Percentiles rank a stretch among this genome's conserved stretches.
Evolutionary conservation across 805 yeast genomes (phyloP).

Genomic region (Cyberlindnera saturnus): DNA sequence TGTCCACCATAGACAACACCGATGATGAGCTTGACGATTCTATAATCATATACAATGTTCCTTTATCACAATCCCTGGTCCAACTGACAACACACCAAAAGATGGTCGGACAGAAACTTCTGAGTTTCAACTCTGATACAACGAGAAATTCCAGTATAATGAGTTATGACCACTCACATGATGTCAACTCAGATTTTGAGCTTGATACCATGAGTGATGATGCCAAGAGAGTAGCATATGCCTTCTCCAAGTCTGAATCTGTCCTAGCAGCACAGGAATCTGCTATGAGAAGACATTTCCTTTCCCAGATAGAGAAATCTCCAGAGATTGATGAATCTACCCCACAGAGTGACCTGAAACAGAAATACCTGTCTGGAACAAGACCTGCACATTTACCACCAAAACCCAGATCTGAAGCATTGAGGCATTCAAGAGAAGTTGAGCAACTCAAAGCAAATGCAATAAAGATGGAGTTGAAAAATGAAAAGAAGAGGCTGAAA

Average conservation of each 20-base stretch:
- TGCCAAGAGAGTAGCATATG: constrained; percentile 14
- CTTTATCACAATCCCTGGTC: constrained; percentile 49
- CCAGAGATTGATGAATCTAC: neutral
- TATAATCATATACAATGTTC: constrained; percentile 55
- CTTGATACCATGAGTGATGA: constrained; percentile 8
- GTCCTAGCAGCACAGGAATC: constrained; percentile 31
- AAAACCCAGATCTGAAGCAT: constrained; percentile 45
- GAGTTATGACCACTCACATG: constrained; percentile 21
- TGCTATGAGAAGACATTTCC: constrained; percentile 1
- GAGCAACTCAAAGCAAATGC: constrained; percentile 38
- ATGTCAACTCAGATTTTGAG: constrained; percentile 12
- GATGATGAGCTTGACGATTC: constrained; percentile 52
- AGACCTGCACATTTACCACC: constrained; percentile 67
- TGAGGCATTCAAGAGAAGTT: constrained; percentile 49
- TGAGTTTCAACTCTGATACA: constrained; percentile 31
- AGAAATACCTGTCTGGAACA: constrained; percentile 37
- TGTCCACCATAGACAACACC: constrained; percentile 5
- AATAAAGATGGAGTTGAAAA: constrained; percentile 31
- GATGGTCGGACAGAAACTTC: constrained; percentile 17
- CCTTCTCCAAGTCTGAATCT: constrained; percentile 25
- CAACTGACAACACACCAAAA: constrained; percentile 32
- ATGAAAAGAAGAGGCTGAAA: constrained; percentile 26
- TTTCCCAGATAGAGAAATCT: neutral
- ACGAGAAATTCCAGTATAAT: constrained; percentile 41
- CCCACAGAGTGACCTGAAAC: constrained; percentile 12